Evolutionary conservation across 345 rosid species (phyloP).

Genomic region (Populus simonii): DNA sequence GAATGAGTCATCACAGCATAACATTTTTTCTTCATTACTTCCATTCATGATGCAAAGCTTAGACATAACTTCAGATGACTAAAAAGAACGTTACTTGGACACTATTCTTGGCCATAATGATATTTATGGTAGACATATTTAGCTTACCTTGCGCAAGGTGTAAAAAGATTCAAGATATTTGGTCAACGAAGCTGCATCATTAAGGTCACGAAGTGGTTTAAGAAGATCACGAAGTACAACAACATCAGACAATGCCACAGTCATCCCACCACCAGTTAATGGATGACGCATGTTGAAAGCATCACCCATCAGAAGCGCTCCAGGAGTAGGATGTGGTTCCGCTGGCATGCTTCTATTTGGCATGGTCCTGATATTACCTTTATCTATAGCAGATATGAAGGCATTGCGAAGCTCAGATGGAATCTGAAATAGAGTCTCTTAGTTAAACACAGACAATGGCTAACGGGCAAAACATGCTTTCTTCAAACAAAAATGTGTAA

Average conservation of each 20-base stretch:
- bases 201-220: conserved; percentile 13
- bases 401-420: conserved; percentile 5
- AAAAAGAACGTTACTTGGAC: not conserved
- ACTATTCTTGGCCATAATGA: not conserved
- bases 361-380: conserved; percentile 18
- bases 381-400: conserved; percentile 13
- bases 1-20: too few species aligned
- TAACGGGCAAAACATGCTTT: not conserved
- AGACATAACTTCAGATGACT: not conserved
- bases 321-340: conserved; percentile 21
- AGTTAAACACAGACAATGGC: not conserved
- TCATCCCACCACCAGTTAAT: conserved; percentile 25
- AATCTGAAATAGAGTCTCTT: conserved; percentile 3
- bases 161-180: conserved; percentile 23
- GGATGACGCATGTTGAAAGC: conserved; percentile 30
- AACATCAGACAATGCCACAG: conserved; percentile 17
- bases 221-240: conserved; percentile 21
- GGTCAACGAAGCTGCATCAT: conserved; percentile 14
- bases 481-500: not conserved
- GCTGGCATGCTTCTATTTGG: conserved; percentile 27
- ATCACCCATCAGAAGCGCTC: conserved; percentile 22
- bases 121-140: not conserved
- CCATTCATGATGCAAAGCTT: not conserved
- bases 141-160: conserved; percentile 19
- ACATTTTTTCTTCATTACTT: too few species aligned